Base-by-base conservation (phyloP, 176 grass and related monocot species). In the Microstegium vimineum region DNA sequence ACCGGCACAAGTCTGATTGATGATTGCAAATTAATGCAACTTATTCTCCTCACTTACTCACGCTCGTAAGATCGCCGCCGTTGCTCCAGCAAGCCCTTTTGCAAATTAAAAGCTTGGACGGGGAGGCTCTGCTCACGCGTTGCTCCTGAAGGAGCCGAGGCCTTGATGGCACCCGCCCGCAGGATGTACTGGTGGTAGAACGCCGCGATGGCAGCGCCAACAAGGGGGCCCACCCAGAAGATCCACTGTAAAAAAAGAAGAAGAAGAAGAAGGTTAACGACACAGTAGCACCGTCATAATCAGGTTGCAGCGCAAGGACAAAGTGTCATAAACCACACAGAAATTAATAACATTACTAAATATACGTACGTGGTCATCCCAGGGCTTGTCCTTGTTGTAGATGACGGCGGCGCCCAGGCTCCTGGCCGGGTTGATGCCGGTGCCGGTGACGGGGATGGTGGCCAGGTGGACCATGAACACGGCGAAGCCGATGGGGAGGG, bases 391-490 rank as follows among this genome's bases (percentile, higher is more conserved):
- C 9, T 90, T 62, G 90, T 90, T 92, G 73, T 26, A 96, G 75
- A 96, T 91, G 43, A 93, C 88, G 31, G 94, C 94, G 1, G 94
- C 90, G 6, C 94, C 94, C 0, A 96, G 37, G 80, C 90, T 93
- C 90, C 94, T 79, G 13, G 94, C 94, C n/a, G 94, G 94, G 80
- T 93, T 96, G 83, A 96, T 96, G 31, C 94, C 94, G 56, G 94
- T 96, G 61, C 94, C 94, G 47, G 94, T 96, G 83, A 96, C 90
- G 1, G 94, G 94, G 79, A 96, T 96, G 66, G 94, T 96, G 17
- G 94, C 94, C n/a, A 93, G 33, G 79, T 96, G 94, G 30, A 96
- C 94, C 94, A 93, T 93, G 90, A 96, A 96, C 61, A 96, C 94
- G 38, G 94, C 90, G 85, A 96, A 96, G 8, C 94, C 94, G 47